phyloP scores from a whole-genome alignment of 164 flowering plant species.

The Sextonia rubra region DNA sequence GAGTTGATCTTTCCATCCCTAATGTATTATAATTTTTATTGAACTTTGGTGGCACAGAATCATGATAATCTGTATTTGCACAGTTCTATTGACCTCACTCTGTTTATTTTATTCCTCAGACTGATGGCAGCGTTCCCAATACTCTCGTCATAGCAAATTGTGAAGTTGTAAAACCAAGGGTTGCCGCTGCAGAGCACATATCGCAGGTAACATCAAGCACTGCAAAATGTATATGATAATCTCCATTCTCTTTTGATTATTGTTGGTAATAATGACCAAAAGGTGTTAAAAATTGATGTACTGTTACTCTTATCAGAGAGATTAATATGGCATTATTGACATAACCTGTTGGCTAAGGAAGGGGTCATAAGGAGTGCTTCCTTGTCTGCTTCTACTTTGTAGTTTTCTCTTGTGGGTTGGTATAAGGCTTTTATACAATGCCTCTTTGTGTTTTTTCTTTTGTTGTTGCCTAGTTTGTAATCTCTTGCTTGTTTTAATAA shows the following conservation, averaged over 20 bases:
- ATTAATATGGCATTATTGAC: not conserved
- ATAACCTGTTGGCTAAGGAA: not conserved
- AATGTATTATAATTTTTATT: too few species aligned
- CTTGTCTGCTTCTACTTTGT: too few species aligned
- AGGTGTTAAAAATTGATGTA: not conserved
- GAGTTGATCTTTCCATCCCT: too few species aligned
- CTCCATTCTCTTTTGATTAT: not conserved
- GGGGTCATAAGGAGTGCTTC: too few species aligned
- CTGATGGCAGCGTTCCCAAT: conserved; percentile 98
- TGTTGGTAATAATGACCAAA: not conserved
- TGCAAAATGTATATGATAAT: too few species aligned
- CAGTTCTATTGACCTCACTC: not conserved
- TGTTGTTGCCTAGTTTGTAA: too few species aligned
- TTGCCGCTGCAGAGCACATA: conserved; percentile 98
- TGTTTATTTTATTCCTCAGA: conserved; percentile 33
- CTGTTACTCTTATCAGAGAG: not conserved
- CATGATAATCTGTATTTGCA: too few species aligned
- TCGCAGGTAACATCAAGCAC: conserved; percentile 49
- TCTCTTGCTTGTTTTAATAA: too few species aligned
- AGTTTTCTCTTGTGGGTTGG: too few species aligned
- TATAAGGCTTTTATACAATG: too few species aligned
- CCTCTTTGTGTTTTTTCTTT: too few species aligned
- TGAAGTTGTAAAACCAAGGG: conserved; percentile 94
- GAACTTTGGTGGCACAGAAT: too few species aligned
- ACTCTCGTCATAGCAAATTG: conserved; percentile 97